phyloP scores from a whole-genome alignment of 2,329 filamentous ascomycete genomes.

The Paecilomyces variotii region DNA sequence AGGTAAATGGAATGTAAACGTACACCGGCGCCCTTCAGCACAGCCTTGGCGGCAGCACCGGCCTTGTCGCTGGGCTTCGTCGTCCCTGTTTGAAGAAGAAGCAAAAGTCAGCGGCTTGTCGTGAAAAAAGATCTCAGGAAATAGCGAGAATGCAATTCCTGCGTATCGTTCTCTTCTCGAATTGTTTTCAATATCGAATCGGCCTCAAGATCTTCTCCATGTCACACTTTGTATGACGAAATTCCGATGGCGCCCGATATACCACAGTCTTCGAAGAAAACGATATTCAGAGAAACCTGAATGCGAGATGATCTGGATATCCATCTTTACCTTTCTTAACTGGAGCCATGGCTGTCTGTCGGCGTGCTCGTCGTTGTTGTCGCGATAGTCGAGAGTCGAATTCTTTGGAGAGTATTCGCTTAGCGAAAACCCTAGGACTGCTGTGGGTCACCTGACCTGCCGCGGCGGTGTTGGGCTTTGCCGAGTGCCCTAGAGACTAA shows the following conservation, averaged over 20 bases:
- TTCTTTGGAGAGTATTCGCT: conserved; percentile 32
- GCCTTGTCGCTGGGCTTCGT: conserved; percentile 71
- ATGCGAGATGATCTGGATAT: background rate
- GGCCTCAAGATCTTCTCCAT: background rate
- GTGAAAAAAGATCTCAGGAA: background rate
- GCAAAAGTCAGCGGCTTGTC: background rate
- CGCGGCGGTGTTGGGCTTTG: background rate
- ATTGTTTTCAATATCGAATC: conserved; percentile 1
- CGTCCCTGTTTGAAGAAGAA: conserved; percentile 19
- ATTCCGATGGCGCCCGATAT: background rate
- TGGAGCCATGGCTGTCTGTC: conserved; percentile 42
- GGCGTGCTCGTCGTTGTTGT: conserved; percentile 36
- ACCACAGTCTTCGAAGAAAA: background rate
- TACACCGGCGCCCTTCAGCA: conserved; percentile 95
- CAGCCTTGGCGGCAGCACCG: conserved; percentile 88
- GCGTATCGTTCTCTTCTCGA: conserved; percentile 17
- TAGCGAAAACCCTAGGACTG: conserved; percentile 31
- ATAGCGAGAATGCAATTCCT: conserved; percentile 5
- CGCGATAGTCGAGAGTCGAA: conserved; percentile 33
- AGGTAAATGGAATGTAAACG: conserved; percentile 37
- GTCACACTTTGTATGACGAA: background rate
- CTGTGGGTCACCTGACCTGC: conserved; percentile 32
- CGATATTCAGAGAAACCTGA: background rate
- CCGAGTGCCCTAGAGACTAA: background rate
- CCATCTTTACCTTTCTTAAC: conserved; percentile 39